Evolutionary conservation across 371 early-diverging fungal genomes (phyloP).

Genomic region (Basidiobolus meristosporus): DNA sequence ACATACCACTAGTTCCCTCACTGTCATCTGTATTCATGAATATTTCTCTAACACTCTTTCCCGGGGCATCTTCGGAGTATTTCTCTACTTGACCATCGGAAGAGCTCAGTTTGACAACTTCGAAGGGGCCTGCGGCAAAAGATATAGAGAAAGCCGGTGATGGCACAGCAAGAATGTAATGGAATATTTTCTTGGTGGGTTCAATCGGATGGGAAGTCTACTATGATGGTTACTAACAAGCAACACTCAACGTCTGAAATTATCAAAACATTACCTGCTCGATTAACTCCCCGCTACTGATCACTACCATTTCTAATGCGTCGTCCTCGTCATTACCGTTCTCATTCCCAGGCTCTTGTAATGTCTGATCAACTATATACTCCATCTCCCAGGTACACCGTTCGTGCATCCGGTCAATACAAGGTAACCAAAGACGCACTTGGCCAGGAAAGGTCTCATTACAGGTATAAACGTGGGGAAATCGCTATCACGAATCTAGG

Average conservation of each 20-base stretch:
- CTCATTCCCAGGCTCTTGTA: slow-evolving; percentile 8
- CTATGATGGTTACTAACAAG: slow-evolving; percentile 4
- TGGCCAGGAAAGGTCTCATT: slow-evolving; percentile 54
- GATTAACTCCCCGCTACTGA: slow-evolving; percentile 58
- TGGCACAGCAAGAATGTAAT: too few species aligned
- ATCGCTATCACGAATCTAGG: slow-evolving; percentile 13
- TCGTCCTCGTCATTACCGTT: slow-evolving; percentile 20
- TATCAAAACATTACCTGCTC: slow-evolving; percentile 22
- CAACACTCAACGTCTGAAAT: not conserved
- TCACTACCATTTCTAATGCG: slow-evolving; percentile 16
- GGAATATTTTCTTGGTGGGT: too few species aligned
- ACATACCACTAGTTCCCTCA: too few species aligned
- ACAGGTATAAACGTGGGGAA: slow-evolving; percentile 55
- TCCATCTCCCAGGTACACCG: slow-evolving; percentile 77
- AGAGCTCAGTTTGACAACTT: too few species aligned
- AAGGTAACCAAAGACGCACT: slow-evolving; percentile 77
- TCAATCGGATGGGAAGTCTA: too few species aligned
- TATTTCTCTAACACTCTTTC: slow-evolving; percentile 9
- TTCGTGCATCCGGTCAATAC: slow-evolving; percentile 53
- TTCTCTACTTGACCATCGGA: too few species aligned
- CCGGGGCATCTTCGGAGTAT: slow-evolving; percentile 4
- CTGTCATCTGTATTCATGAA: not conserved
- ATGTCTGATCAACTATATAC: slow-evolving; percentile 16
- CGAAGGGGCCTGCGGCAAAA: too few species aligned
- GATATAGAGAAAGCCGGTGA: too few species aligned